Evolutionary conservation across 768 basidiomycete species (phyloP).

Genomic region (Hortiboletus campestris): DNA sequence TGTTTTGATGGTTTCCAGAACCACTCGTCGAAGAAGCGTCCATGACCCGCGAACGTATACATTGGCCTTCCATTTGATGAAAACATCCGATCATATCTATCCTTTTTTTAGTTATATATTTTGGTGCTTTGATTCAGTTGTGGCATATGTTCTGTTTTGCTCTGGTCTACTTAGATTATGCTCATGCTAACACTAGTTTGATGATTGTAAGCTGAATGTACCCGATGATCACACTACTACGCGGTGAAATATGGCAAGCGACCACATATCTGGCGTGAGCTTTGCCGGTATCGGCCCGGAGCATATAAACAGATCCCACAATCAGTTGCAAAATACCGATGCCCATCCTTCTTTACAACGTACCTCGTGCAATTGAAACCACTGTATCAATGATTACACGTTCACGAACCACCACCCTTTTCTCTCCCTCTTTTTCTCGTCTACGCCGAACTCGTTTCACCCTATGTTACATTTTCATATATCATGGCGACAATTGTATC

Average conservation of each 20-base stretch:
- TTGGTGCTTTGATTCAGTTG: neutral
- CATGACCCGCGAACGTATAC: neutral
- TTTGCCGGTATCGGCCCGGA: neutral
- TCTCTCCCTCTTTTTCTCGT: neutral
- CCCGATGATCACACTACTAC: neutral
- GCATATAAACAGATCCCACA: no score
- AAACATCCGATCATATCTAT: constrained; percentile 1
- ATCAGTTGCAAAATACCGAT: neutral
- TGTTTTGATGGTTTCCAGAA: constrained; percentile 24
- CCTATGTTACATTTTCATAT: neutral
- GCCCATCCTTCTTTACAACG: neutral
- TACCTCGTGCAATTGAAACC: neutral
- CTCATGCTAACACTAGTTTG: neutral
- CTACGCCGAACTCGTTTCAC: neutral
- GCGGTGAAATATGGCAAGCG: neutral
- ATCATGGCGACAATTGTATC: neutral
- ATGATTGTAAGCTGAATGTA: constrained; percentile 3
- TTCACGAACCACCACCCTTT: neutral
- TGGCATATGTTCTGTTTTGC: neutral
- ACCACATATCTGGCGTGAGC: neutral
- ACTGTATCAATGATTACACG: neutral
- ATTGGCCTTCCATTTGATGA: neutral
- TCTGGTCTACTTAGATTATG: constrained; percentile 2
- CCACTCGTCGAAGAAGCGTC: constrained; percentile 5
- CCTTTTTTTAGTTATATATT: neutral